These are phyloP conservation scores for Malassezia dermatis DNA, from an alignment of 1,284 basidiomycete genomes.

Conservation along the genomic window DNA sequence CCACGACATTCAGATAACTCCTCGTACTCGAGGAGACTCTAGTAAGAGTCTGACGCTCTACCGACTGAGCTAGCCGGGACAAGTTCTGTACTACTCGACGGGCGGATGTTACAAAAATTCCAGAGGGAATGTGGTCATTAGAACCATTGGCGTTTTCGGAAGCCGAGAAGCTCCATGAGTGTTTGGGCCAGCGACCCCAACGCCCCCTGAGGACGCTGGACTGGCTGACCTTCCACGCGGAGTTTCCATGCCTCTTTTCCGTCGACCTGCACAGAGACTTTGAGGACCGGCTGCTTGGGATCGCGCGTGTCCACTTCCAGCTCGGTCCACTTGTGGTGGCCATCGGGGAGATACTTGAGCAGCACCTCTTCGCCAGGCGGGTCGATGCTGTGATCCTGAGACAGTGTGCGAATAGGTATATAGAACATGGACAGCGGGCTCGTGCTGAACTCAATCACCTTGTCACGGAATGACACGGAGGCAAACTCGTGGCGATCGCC, in stretches of 20 bases:
- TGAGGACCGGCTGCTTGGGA: conserved; percentile 54
- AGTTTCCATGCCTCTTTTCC: conserved; percentile 57
- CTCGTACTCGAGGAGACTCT: conserved; percentile 16
- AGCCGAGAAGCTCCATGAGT: conserved; percentile 42
- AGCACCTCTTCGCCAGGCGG: conserved; percentile 57
- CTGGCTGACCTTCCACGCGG: conserved; percentile 40
- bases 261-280: conserved; percentile 54
- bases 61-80: conserved; percentile 49
- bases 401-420: conserved; percentile 43
- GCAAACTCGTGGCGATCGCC: conserved; percentile 70
- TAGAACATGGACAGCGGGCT: conserved; percentile 57
- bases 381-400: conserved; percentile 49
- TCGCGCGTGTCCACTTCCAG: conserved; percentile 65
- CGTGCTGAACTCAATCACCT: conserved; percentile 56
- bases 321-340: conserved; percentile 53
- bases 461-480: conserved; percentile 49
- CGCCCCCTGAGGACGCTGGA: conserved; percentile 30
- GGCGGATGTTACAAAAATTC: neutral
- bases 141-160: conserved; percentile 30
- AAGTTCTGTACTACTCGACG: neutral
- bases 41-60: conserved; percentile 49
- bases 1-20: conserved; percentile 43
- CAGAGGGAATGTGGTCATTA: neutral
- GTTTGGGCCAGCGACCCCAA: conserved; percentile 40
- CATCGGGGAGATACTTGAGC: conserved; percentile 53